These are phyloP conservation scores for Cichorium intybus DNA, from an alignment of 140 eudicot species.

Conservation along the genomic window DNA sequence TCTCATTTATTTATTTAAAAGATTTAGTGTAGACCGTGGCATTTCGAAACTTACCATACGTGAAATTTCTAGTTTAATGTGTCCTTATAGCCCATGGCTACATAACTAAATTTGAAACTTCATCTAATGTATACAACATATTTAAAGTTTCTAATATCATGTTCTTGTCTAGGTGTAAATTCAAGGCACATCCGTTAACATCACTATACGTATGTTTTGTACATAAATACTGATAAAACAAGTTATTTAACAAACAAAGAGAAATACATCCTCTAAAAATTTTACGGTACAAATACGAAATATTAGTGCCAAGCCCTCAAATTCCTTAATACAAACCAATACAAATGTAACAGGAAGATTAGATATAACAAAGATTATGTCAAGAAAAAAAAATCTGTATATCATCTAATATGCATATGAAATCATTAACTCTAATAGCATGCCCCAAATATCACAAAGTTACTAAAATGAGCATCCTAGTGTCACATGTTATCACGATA, in stretches of 20 bases:
- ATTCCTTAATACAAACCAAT: neutral
- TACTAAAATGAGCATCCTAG: neutral
- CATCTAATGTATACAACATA: neutral
- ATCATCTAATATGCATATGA: constrained; percentile 11
- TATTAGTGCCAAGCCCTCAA: neutral
- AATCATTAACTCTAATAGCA: constrained; percentile 8
- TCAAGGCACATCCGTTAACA: neutral
- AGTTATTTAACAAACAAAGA: too few species aligned
- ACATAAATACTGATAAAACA: neutral
- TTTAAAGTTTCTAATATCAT: neutral
- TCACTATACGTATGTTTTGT: constrained; percentile 2
- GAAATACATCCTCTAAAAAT: too few species aligned
- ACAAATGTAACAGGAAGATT: neutral
- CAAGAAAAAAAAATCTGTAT: neutral
- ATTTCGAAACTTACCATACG: neutral
- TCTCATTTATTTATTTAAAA: too few species aligned
- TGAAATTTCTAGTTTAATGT: neutral
- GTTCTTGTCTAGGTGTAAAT: constrained; percentile 2
- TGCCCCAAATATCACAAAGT: neutral
- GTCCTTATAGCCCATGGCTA: neutral
- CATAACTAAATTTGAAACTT: constrained; percentile 8
- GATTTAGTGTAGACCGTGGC: constrained; percentile 15
- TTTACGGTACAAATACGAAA: neutral
- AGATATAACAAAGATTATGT: neutral
- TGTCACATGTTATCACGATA: neutral